These are phyloP conservation scores for Silene uniflora DNA, from an alignment of 148 eudicot genomes.

Conservation along the genomic window DNA sequence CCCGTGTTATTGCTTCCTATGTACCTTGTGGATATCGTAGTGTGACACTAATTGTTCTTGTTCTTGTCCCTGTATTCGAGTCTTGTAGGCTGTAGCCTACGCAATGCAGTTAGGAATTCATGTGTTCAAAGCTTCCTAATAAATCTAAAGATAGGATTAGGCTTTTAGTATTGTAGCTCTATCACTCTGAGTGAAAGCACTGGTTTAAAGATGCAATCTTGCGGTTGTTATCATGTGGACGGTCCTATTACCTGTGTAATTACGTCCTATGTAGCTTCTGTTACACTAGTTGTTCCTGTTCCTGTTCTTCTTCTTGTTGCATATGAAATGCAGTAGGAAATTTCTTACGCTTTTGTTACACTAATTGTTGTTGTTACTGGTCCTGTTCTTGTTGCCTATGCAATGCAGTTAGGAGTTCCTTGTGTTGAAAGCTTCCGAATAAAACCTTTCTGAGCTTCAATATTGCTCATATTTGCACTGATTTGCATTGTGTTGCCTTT, in stretches of 20 bases:
- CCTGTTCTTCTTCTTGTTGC: background rate
- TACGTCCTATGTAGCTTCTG: background rate
- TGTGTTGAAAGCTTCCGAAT: no score
- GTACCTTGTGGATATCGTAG: no score
- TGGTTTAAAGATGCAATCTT: background rate
- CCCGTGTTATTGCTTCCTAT: no score
- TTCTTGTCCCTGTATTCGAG: no score
- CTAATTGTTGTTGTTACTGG: no score
- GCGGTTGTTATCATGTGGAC: background rate
- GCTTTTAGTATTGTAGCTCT: background rate
- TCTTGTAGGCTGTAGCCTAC: no score
- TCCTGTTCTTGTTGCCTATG: no score
- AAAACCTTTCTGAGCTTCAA: no score
- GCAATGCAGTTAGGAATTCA: no score
- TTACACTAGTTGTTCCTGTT: background rate
- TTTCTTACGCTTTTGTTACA: background rate
- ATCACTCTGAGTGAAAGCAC: background rate
- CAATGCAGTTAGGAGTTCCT: no score
- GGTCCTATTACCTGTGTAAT: background rate
- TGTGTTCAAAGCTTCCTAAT: no score
- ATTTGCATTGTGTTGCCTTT: background rate
- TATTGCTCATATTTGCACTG: background rate
- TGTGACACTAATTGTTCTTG: no score
- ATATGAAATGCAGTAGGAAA: background rate
- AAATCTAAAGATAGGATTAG: background rate